These are phyloP conservation scores for Yarrowia bubula DNA, from an alignment of 805 yeast genomes.

Conservation along the genomic window DNA sequence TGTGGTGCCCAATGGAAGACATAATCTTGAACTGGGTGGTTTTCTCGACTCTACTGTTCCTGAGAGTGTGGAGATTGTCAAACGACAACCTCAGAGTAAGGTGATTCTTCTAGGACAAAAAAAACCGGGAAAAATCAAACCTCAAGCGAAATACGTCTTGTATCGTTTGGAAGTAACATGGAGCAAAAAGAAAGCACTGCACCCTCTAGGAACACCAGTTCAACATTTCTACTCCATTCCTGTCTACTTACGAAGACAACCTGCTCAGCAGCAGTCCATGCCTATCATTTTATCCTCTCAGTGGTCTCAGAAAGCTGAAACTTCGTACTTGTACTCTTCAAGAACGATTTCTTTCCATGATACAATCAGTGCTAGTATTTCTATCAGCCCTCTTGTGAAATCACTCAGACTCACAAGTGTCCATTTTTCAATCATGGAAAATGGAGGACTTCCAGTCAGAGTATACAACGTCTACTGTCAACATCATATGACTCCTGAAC, in stretches of 20 bases:
- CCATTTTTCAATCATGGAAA: background rate
- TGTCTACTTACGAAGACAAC: background rate
- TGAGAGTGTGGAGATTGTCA: background rate
- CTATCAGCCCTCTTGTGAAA: background rate
- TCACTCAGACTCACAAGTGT: background rate
- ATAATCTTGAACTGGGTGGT: background rate
- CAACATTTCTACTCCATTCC: background rate
- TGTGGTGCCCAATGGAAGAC: background rate
- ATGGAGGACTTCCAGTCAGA: background rate
- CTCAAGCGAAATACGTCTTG: background rate
- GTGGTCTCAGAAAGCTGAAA: background rate
- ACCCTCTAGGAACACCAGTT: background rate
- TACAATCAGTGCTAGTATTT: background rate
- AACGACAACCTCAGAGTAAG: background rate
- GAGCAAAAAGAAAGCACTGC: background rate
- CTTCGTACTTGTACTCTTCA: background rate
- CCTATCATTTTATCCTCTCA: background rate
- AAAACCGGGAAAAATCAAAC: background rate
- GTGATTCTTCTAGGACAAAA: background rate
- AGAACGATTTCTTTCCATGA: background rate
- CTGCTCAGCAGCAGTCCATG: background rate
- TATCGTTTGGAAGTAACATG: background rate
- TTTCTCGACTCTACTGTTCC: background rate
- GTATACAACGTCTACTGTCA: conserved; percentile 6
- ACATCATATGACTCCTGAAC: conserved; percentile 9